Percentiles rank a stretch among this genome's conserved stretches.
Conservation (phyloP, 2,329 filamentous ascomycete species). For the Hypocrella siamensis region DNA sequence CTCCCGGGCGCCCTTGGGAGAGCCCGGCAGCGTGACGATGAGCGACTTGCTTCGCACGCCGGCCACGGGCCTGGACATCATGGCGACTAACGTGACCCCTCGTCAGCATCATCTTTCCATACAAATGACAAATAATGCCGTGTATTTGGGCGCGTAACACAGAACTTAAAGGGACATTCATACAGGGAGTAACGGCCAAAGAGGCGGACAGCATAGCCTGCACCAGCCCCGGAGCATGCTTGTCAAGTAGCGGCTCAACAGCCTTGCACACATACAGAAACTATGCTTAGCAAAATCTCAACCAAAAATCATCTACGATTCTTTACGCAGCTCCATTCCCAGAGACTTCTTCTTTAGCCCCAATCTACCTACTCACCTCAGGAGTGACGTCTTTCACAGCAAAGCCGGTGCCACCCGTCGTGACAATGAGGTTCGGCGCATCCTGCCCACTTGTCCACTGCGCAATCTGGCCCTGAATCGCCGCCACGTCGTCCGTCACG, state of each 20-base stretch:
- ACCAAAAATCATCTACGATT: no score
- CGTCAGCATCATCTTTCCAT: not conserved
- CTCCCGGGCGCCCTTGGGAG: constrained; percentile 87
- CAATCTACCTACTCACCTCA: constrained; percentile 41
- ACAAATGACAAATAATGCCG: not conserved
- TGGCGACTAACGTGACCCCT: constrained; percentile 64
- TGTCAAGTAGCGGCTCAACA: constrained; percentile 63
- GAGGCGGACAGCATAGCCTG: constrained; percentile 88
- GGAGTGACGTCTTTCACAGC: constrained; percentile 73
- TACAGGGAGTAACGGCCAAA: constrained; percentile 76
- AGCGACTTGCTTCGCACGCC: constrained; percentile 70
- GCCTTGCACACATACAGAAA: no score
- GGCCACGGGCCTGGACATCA: constrained; percentile 91
- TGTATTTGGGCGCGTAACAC: no score
- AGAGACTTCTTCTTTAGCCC: no score
- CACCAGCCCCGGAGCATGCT: constrained; percentile 78
- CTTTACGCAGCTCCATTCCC: no score
- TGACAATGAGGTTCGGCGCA: constrained; percentile 61
- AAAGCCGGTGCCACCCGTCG: constrained; percentile 89
- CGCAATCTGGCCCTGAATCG: constrained; percentile 61
- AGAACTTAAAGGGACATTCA: no score
- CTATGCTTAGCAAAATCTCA: no score
- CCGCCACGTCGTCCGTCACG: constrained; percentile 57
- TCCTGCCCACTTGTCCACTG: constrained; percentile 55
- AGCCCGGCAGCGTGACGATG: constrained; percentile 81